Evolutionary conservation across 2,329 filamentous ascomycete species (phyloP).

Genomic region (Stagonosporopsis tanaceti): DNA sequence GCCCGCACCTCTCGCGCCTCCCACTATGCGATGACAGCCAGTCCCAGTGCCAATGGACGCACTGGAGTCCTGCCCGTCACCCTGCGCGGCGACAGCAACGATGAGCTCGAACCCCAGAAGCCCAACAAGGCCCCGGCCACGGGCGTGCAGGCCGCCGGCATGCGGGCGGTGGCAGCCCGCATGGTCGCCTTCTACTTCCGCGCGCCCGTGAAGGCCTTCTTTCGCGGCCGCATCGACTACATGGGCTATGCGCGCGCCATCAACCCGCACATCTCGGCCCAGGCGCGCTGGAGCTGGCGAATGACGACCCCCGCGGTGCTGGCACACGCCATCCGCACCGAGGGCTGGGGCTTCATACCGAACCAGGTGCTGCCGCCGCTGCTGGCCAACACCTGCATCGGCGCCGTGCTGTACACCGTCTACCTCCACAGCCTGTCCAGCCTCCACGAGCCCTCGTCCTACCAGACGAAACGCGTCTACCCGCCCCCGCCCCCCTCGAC

Average conservation of each 20-base stretch:
- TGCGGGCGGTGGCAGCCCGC: constrained; percentile 83
- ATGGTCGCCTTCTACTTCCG: constrained; percentile 90
- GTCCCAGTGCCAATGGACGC: constrained; percentile 46
- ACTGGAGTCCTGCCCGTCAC: constrained; percentile 41
- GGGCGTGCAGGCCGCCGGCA: constrained; percentile 84
- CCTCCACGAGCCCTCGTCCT: constrained; percentile 71
- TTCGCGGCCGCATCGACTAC: constrained; percentile 88
- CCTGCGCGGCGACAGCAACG: constrained; percentile 23
- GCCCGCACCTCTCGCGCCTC: constrained; percentile 14
- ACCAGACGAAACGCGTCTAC: constrained; percentile 69
- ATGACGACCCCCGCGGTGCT: constrained; percentile 75
- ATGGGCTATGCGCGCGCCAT: constrained; percentile 70
- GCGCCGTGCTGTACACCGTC: constrained; percentile 76
- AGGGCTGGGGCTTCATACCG: constrained; percentile 77
- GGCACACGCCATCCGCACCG: constrained; percentile 69
- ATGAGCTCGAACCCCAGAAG: constrained; percentile 36
- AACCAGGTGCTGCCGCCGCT: constrained; percentile 80
- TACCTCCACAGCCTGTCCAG: constrained; percentile 74
- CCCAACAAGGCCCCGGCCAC: constrained; percentile 66
- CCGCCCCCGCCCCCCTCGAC: constrained; percentile 70
- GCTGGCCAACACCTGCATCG: constrained; percentile 76
- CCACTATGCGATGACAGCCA: constrained; percentile 49
- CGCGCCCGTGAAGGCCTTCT: constrained; percentile 90
- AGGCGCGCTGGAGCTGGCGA: constrained; percentile 65
- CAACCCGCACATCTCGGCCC: constrained; percentile 61